These are phyloP conservation scores for Cystobasidium tubakii DNA, from an alignment of 768 basidiomycete species.

Conservation along the genomic window DNA sequence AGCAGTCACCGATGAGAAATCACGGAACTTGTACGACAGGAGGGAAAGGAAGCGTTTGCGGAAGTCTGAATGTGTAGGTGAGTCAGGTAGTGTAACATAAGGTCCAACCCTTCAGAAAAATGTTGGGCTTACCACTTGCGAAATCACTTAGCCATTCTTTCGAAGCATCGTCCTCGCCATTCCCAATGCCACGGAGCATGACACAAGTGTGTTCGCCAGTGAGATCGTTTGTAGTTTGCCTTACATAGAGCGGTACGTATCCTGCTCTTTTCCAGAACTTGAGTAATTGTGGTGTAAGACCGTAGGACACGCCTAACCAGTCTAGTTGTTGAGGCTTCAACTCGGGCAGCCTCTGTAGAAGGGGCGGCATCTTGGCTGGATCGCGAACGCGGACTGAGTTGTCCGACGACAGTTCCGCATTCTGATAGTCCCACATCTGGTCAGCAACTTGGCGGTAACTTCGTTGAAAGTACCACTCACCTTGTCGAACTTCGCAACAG, in stretches of 20 bases:
- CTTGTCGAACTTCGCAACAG: constrained; percentile 51
- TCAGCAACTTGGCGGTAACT: too few relatives aligned
- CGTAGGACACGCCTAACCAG: constrained; percentile 94
- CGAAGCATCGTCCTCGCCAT: constrained; percentile 60
- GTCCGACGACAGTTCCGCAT: constrained; percentile 67
- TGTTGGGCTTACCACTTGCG: constrained; percentile 49
- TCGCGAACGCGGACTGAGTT: constrained; percentile 63
- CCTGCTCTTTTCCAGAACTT: constrained; percentile 95
- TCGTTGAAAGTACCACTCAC: constrained; percentile 24
- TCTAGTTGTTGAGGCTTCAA: constrained; percentile 82
- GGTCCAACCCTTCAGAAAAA: constrained; percentile 45
- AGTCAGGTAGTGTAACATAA: not conserved
- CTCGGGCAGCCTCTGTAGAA: constrained; percentile 82
- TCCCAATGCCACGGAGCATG: constrained; percentile 73
- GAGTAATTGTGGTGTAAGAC: constrained; percentile 76
- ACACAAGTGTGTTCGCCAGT: constrained; percentile 96
- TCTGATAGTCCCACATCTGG: constrained; percentile 49
- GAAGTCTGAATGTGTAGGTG: constrained; percentile 63
- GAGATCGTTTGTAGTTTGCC: constrained; percentile 87
- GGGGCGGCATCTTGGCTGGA: constrained; percentile 75
- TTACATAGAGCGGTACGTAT: constrained; percentile 82
- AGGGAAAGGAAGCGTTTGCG: constrained; percentile 78
- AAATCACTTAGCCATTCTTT: constrained; percentile 79
- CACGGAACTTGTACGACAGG: constrained; percentile 87
- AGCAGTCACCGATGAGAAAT: constrained; percentile 80